phyloP scores from a whole-genome alignment of 2,329 filamentous ascomycete species.

The Fusarium fujikuroi region DNA sequence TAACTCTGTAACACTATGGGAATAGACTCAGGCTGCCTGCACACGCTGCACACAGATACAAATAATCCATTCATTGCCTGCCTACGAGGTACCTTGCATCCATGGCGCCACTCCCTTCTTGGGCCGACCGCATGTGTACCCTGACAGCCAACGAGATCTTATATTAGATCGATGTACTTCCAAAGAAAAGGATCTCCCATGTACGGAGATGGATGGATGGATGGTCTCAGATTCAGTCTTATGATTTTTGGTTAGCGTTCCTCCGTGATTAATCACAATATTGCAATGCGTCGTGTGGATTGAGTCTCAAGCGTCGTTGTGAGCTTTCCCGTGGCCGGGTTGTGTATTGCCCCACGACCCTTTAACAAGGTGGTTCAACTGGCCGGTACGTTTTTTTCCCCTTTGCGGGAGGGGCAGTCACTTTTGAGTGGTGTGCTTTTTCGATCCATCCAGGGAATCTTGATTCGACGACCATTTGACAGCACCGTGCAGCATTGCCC shows the following conservation, averaged over 20 bases:
- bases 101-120: slow-evolving; percentile 22
- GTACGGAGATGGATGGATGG: neutral
- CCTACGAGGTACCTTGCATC: slow-evolving; percentile 4
- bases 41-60: neutral
- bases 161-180: neutral
- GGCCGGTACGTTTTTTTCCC: neutral
- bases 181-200: neutral
- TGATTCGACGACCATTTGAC: slow-evolving; percentile 45
- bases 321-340: slow-evolving; percentile 18
- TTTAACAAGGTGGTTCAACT: slow-evolving; percentile 18
- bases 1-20: neutral
- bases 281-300: neutral
- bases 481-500: slow-evolving; percentile 35
- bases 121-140: slow-evolving; percentile 11
- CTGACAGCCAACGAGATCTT: neutral
- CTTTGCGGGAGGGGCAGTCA: slow-evolving; percentile 29
- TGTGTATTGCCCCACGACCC: slow-evolving; percentile 37
- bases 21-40: neutral
- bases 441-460: slow-evolving; percentile 39
- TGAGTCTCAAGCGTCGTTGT: slow-evolving; percentile 24
- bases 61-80: neutral
- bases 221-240: neutral
- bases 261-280: neutral
- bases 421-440: slow-evolving; percentile 32
- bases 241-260: neutral